These are phyloP conservation scores for Pseudisothecium myosuroides DNA, from an alignment of 225 moss, liverwort and hornwort genomes.

Conservation along the genomic window DNA sequence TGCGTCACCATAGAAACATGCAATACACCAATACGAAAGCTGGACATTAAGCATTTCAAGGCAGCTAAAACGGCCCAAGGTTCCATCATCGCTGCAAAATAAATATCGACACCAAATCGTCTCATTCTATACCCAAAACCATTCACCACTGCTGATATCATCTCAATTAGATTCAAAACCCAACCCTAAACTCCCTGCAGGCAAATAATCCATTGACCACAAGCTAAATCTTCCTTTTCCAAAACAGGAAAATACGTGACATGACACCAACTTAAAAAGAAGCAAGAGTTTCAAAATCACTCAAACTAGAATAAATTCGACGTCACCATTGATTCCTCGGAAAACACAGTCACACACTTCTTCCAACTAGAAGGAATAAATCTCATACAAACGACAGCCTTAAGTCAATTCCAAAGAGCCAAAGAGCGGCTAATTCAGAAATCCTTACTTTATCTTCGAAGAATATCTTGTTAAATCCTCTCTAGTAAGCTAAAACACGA, in stretches of 20 bases:
- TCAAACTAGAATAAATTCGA: neutral
- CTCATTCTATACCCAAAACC: neutral
- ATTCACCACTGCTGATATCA: neutral
- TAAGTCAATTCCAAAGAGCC: neutral
- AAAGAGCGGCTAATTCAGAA: neutral
- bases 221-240: neutral
- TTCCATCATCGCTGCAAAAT: neutral
- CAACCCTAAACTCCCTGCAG: neutral
- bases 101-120: neutral
- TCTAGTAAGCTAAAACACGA: neutral
- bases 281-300: neutral
- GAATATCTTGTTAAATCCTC: neutral
- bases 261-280: neutral
- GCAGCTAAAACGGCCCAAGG: neutral
- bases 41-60: neutral
- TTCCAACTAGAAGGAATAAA: neutral
- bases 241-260: neutral
- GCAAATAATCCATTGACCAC: neutral
- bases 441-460: neutral
- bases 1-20: neutral
- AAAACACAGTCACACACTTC: neutral
- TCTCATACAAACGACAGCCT: neutral
- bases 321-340: neutral
- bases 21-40: neutral
- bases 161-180: neutral